Evolutionary conservation across 163 green algal species (phyloP).

Genomic region (Trebouxia gelatinosa): DNA sequence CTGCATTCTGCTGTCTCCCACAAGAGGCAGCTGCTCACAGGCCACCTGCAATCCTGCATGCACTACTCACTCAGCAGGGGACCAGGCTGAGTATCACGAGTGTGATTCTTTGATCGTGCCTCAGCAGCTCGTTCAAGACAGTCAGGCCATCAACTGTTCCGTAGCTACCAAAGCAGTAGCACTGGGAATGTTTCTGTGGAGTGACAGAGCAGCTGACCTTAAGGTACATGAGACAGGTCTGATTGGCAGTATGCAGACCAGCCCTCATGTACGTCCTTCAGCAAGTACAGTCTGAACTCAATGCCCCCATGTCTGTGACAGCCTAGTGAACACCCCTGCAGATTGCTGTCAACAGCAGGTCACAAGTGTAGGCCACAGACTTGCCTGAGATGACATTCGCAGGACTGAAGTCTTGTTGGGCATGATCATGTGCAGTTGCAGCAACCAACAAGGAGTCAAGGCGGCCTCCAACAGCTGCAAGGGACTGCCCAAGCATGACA

Average conservation of each 20-base stretch:
- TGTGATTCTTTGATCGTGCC: not conserved
- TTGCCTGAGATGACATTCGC: not conserved
- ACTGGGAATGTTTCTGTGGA: not conserved
- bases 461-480: conserved; percentile 23
- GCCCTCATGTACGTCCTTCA: not conserved
- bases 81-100: not conserved
- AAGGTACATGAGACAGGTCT: not conserved
- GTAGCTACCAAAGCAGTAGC: not conserved
- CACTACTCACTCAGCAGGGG: too few relatives aligned
- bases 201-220: not conserved
- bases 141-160: not conserved
- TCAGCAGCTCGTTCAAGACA: not conserved
- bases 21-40: conserved; percentile 34
- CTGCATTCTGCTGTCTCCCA: conserved; percentile 6
- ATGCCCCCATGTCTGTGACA: not conserved
- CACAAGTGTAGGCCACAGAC: not conserved
- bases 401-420: not conserved
- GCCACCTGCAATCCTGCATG: conserved; percentile 34
- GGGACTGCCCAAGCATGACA: not conserved
- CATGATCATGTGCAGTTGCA: not conserved
- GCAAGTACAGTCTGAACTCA: not conserved
- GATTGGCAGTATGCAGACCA: not conserved
- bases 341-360: not conserved
- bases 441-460: conserved; percentile 32
- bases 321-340: not conserved